These are phyloP conservation scores for Arthromyces matolae DNA, from an alignment of 768 basidiomycete genomes.

Conservation along the genomic window DNA sequence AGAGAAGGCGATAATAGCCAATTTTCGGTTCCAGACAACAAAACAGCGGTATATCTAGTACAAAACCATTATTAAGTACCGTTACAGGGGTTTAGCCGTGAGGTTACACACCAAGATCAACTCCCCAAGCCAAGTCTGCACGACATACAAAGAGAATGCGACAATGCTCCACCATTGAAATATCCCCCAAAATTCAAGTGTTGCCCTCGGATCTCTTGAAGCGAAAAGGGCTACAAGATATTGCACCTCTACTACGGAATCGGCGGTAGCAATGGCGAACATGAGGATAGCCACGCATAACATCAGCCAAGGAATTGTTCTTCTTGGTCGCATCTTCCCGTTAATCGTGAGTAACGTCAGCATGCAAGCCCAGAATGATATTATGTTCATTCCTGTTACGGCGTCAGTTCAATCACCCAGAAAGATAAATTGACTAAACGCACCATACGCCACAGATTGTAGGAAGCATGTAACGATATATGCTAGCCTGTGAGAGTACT, in stretches of 20 bases:
- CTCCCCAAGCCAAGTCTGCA: constrained; percentile 11
- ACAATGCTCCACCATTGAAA: constrained; percentile 12
- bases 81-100: too few species aligned
- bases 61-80: too few species aligned
- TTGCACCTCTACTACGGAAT: constrained; percentile 5
- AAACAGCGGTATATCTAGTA: constrained; percentile 16
- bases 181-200: background rate
- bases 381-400: constrained; percentile 11
- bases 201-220: constrained; percentile 2
- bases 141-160: constrained; percentile 5
- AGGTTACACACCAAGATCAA: constrained; percentile 9
- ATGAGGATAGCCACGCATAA: constrained; percentile 5
- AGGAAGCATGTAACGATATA: constrained; percentile 4
- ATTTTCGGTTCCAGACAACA: constrained; percentile 8
- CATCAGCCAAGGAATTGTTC: constrained; percentile 3
- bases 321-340: background rate
- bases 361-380: constrained; percentile 10
- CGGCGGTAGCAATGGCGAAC: constrained; percentile 8
- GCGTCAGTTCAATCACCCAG: background rate
- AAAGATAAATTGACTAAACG: background rate
- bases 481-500: constrained; percentile 3
- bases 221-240: constrained; percentile 2
- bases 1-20: background rate
- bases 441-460: constrained; percentile 11
- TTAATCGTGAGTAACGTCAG: background rate